Percentiles rank a stretch among this genome's conserved stretches.
Conservation (phyloP, 2,329 filamentous ascomycete genomes). For the Penicillium oxalicum region DNA sequence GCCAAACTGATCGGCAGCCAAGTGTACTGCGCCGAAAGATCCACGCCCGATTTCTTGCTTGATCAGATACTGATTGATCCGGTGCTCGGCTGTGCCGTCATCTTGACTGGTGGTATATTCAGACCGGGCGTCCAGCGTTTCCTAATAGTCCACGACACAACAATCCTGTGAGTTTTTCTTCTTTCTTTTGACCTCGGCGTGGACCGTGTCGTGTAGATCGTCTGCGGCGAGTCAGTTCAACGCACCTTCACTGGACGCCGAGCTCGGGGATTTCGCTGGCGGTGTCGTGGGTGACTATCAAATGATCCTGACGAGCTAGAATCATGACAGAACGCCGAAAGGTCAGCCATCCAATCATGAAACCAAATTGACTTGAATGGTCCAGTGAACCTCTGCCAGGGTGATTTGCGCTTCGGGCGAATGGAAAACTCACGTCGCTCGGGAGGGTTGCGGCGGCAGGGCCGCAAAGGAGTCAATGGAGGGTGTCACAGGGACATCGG, state of each 20-base stretch:
- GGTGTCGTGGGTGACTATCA: slow-evolving; percentile 60
- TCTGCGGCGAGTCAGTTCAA: neutral
- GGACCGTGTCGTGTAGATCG: neutral
- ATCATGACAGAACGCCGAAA: neutral
- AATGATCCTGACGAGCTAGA: slow-evolving; percentile 40
- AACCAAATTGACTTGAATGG: neutral
- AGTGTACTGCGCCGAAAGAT: slow-evolving; percentile 88
- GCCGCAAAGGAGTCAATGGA: slow-evolving; percentile 9
- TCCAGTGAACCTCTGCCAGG: neutral
- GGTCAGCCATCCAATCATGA: neutral
- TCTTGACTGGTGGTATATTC: slow-evolving; percentile 79
- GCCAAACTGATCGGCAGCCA: slow-evolving; percentile 83
- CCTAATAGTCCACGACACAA: slow-evolving; percentile 44
- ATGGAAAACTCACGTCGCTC: slow-evolving; percentile 12
- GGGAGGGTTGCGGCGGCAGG: slow-evolving; percentile 6
- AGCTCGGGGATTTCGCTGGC: slow-evolving; percentile 55
- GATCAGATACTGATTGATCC: slow-evolving; percentile 92
- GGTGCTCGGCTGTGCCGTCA: slow-evolving; percentile 73
- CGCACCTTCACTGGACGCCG: slow-evolving; percentile 59
- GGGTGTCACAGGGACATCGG: slow-evolving; percentile 12
- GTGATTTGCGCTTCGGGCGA: neutral
- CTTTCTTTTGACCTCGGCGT: neutral
- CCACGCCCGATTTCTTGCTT: slow-evolving; percentile 94
- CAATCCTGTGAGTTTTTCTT: slow-evolving; percentile 5
- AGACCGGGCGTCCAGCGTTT: slow-evolving; percentile 85